Conservation (phyloP, 176 grass and related monocot species). For the Puya raimondii region DNA sequence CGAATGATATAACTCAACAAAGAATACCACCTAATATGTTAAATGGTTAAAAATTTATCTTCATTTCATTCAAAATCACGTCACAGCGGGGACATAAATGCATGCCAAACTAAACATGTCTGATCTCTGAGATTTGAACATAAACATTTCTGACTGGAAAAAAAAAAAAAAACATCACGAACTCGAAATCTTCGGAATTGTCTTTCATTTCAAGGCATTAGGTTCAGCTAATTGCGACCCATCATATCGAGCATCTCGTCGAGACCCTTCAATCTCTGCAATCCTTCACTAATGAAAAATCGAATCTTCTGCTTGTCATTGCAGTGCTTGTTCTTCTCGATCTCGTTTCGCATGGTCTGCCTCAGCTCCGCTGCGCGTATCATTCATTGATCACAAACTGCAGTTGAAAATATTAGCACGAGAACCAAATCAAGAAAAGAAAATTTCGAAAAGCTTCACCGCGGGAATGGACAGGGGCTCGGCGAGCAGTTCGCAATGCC, state of each 20-base stretch:
- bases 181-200: too few relatives aligned
- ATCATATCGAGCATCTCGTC: slow-evolving; percentile 95
- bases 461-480: slow-evolving; percentile 46
- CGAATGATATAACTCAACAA: too few relatives aligned
- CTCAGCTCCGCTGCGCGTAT: slow-evolving; percentile 62
- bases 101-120: too few relatives aligned
- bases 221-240: slow-evolving; percentile 34
- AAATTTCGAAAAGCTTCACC: slow-evolving; percentile 29
- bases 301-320: slow-evolving; percentile 76
- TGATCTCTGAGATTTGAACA: too few relatives aligned
- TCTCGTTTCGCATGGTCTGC: slow-evolving; percentile 55
- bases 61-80: too few relatives aligned
- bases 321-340: slow-evolving; percentile 69
- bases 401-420: background rate
- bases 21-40: too few relatives aligned
- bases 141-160: too few relatives aligned
- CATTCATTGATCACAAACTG: slow-evolving; percentile 3
- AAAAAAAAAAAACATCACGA: too few relatives aligned
- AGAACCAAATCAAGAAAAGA: slow-evolving; percentile 1
- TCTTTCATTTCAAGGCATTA: too few relatives aligned
- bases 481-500: slow-evolving; percentile 34
- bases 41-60: too few relatives aligned
- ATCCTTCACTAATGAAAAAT: slow-evolving; percentile 79
- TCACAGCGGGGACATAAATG: too few relatives aligned
- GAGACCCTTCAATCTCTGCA: slow-evolving; percentile 73